Evolutionary conservation across 108 stramenopile genomes (phyloP), one percentile per base, ranked within the genome.

Genomic region (Chaetoceros tenuissimus): DNA sequence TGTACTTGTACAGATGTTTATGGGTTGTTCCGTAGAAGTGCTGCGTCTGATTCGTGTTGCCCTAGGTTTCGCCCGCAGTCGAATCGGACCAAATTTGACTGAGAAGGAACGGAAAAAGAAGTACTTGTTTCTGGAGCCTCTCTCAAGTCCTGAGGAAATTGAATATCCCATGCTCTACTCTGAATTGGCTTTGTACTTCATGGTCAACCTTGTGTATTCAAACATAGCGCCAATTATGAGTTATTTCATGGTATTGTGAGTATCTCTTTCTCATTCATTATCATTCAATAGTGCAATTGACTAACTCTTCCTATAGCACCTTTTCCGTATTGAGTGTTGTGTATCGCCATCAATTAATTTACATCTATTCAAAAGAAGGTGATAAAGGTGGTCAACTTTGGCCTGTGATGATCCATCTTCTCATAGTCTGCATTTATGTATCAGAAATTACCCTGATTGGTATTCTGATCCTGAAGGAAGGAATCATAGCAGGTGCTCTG

Each of bases 341-440:
- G 17, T 70, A 64, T 40, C 64, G 74, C 17, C 52, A 78, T 46
- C 77, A 78, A 48, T 67, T 82, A 30, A 63, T 82, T 1, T 72
- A 63, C 30, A 76, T 59, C 18, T 75, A 73, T 22, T 63, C 71
- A 19, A 28, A 61, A 8, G 45, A 56, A 21, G 67, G 55, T 29
- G 81, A 82, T 60, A 60, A 46, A 23, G 81, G 81, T 23, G 81
- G 81, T 0, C 69, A 65, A 24, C 40, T 82, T 0, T 82, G 78
- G 81, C 48, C 66, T 3, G 55, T 55, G 24, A 82, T 86, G 50
- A 62, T 77, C 26, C 27, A 60, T 21, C 51, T 86, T 20, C 51
- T 74, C 3, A 62, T 80, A 16, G 52, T 61, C 3, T 67, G 58
- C 24, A 80, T 86, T 68, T 54, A 80, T 21, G 57, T 86, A 25